Evolutionary conservation across 169 alveolate species (phyloP).

Genomic region (Plasmodium vinckei): DNA sequence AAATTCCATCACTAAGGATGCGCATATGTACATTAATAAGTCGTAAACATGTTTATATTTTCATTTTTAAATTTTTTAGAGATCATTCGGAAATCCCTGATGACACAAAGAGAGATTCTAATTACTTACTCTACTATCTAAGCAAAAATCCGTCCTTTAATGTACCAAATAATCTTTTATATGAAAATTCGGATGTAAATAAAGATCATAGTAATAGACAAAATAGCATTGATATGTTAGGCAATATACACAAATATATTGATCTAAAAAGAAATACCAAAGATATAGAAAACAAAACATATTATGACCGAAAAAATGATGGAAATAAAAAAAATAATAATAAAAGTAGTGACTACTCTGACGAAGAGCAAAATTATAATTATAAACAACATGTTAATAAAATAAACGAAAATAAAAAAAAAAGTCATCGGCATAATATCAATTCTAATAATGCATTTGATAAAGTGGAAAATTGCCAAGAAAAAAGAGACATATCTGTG

Average conservation of each 20-base stretch:
- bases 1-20: neutral
- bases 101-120: slow-evolving; percentile 5
- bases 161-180: neutral
- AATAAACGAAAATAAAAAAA: neutral
- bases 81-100: slow-evolving; percentile 26
- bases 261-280: neutral
- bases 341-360: neutral
- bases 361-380: slow-evolving; percentile 6
- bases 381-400: neutral
- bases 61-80: neutral
- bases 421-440: slow-evolving; percentile 14
- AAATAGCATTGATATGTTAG: neutral
- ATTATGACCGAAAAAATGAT: neutral
- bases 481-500: neutral
- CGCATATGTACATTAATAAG: neutral
- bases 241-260: neutral
- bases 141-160: slow-evolving; percentile 16
- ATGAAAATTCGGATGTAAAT: slow-evolving; percentile 11
- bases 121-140: slow-evolving; percentile 14
- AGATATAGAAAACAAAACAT: neutral
- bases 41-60: neutral
- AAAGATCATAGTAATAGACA: neutral
- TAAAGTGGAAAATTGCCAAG: neutral
- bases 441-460: neutral
- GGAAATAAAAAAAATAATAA: neutral